Percentiles rank a stretch among this genome's conserved stretches.
Conservation (phyloP, 148 eudicot species). For the Vaccinium myrtillus region DNA sequence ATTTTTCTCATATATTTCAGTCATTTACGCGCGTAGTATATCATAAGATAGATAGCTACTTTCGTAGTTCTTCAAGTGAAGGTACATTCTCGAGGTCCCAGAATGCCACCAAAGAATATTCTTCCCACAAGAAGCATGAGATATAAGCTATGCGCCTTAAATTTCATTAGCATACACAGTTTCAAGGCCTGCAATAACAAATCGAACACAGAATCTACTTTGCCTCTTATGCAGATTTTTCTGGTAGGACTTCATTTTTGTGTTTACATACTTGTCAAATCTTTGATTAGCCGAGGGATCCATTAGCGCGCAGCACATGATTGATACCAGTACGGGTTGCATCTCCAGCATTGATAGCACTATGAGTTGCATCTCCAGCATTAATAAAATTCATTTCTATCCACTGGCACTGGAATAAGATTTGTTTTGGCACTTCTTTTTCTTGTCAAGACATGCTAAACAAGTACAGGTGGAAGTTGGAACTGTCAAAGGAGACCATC, state of each 20-base stretch:
- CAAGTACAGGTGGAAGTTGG: not conserved
- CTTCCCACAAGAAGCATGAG: not conserved
- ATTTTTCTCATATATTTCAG: no score
- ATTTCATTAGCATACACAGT: not conserved
- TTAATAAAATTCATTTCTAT: not conserved
- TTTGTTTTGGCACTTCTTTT: not conserved
- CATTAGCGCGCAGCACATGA: not conserved
- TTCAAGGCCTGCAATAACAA: not conserved
- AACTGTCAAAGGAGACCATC: not conserved
- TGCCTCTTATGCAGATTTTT: not conserved
- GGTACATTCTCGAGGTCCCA: not conserved
- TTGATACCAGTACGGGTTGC: not conserved
- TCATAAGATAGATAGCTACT: no score
- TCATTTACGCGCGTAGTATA: no score
- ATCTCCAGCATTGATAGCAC: not conserved
- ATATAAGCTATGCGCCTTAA: not conserved
- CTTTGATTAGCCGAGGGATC: slow-evolving; percentile 1
- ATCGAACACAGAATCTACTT: not conserved
- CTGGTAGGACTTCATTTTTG: not conserved
- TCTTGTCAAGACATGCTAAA: not conserved
- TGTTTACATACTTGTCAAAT: not conserved
- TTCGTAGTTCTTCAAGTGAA: no score
- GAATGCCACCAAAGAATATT: not conserved
- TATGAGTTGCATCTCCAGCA: not conserved
- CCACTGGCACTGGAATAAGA: not conserved